Evolutionary conservation across 2,329 filamentous ascomycete genomes (phyloP), one percentile per base, ranked within the genome.

Genomic region (Microdochium paspali): DNA sequence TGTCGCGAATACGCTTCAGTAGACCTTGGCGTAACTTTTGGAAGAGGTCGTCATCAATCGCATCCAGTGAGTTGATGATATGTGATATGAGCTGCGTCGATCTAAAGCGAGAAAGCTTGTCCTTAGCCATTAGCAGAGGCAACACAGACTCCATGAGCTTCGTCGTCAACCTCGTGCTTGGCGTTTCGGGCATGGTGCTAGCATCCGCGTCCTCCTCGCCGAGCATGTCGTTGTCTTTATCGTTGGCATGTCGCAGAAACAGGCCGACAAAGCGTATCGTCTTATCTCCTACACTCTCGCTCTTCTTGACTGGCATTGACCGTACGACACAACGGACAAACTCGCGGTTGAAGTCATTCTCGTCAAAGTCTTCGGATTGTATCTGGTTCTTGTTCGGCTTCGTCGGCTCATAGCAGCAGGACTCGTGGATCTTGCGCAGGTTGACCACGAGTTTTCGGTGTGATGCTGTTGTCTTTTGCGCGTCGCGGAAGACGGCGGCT

Each of bases 31-130:
- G 80, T 50, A 97, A 74, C 50, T 88, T 79, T 56, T 90, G 82
- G 62, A 95, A 98, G 10, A 96, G 69, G 44, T 93, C 88, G 61
- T 95, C 90, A 58, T 97, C 93, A 56, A 97, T 88, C 2, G 88
- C 84, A 52, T 95, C 88, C 24, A 98, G 75, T 12, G 86, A 93
- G 67, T 95, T 95, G 67, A 98, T 85, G 52, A 96, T 83, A 62
- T 95, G 87, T 2, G 90, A 86, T 46, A 95, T 82, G 46, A 95
- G 79, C 62, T 98, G 93, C 0, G 91, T 94, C 4, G 90, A 82
- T 49, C 93, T 79, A 66, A 89, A 98, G 49, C 93, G 81, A 44
- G 97, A 85, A 50, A 85, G 85, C 66, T 96, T 97, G 67, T 98
- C 93, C 67, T 95, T 97, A 40, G 87, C 81, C 10, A 77, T 77